These are phyloP conservation scores for Centaurea solstitialis DNA, from an alignment of 129 eudicot species.

Conservation along the genomic window DNA sequence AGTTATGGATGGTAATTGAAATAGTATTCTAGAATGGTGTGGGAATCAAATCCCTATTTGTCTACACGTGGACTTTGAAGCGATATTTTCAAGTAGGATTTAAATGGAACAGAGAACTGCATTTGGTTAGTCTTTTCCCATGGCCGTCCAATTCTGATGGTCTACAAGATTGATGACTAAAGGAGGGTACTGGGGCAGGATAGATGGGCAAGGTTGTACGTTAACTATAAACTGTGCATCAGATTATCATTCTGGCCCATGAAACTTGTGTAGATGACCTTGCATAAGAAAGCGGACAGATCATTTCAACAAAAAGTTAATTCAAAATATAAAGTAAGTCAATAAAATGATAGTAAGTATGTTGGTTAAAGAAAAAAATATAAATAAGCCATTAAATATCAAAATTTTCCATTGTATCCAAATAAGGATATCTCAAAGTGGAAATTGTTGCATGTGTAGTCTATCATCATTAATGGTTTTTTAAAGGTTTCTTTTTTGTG, in stretches of 20 bases:
- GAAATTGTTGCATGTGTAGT: background rate
- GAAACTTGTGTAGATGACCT: background rate
- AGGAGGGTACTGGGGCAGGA: background rate
- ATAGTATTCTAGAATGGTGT: background rate
- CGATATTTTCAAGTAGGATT: background rate
- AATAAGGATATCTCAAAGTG: background rate
- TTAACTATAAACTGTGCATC: background rate
- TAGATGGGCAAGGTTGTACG: background rate
- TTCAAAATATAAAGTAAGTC: background rate
- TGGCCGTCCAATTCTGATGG: background rate
- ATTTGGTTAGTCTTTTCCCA: background rate
- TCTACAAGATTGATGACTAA: background rate
- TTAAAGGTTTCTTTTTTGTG: background rate
- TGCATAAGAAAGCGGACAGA: background rate
- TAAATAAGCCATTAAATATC: background rate
- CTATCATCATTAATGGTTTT: background rate
- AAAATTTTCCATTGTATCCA: background rate
- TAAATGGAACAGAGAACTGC: background rate
- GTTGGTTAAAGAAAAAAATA: background rate
- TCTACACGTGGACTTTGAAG: background rate
- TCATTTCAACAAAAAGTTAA: background rate
- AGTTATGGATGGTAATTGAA: background rate
- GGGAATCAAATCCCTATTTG: background rate
- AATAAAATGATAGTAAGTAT: background rate
- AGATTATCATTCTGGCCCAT: background rate